These are phyloP conservation scores for Fusarium bulbicola DNA, from an alignment of 2,329 filamentous ascomycete genomes.

Conservation along the genomic window DNA sequence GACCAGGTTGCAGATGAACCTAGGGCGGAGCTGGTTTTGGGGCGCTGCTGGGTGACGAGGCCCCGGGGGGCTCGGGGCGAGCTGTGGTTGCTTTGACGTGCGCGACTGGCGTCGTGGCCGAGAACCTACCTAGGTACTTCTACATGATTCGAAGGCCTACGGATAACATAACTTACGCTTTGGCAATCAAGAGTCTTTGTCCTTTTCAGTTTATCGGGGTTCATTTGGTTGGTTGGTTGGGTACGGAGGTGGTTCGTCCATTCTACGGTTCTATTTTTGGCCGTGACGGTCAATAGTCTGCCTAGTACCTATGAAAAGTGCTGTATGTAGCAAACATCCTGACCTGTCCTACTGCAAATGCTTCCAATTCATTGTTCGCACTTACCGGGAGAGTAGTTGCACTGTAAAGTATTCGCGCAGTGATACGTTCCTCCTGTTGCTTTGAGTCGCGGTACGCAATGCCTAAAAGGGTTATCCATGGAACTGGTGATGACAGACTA, in stretches of 20 bases:
- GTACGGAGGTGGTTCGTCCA: neutral
- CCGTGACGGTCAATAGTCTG: neutral
- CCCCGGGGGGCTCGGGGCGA: slow-evolving; percentile 22
- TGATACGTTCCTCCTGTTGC: neutral
- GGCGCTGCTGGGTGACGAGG: slow-evolving; percentile 45
- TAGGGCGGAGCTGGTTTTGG: slow-evolving; percentile 21
- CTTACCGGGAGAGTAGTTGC: neutral
- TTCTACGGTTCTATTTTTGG: neutral
- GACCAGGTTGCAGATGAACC: slow-evolving; percentile 29
- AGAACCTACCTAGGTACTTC: neutral
- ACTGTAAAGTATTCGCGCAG: neutral
- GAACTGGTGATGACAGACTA: slow-evolving; percentile 13
- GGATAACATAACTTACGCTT: neutral
- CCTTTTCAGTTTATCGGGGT: neutral
- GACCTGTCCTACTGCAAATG: neutral
- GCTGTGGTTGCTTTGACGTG: neutral
- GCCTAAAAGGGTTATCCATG: slow-evolving; percentile 16
- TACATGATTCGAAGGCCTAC: neutral
- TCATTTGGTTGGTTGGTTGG: neutral
- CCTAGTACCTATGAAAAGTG: neutral
- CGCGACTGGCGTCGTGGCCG: slow-evolving; percentile 3
- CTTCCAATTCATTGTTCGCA: neutral
- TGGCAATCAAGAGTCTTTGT: neutral
- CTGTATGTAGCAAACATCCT: neutral
- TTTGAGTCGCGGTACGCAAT: neutral